Evolutionary conservation across 2,329 filamentous ascomycete species (phyloP), one percentile per base, ranked within the genome.

Genomic region (Thelonectria rubi): DNA sequence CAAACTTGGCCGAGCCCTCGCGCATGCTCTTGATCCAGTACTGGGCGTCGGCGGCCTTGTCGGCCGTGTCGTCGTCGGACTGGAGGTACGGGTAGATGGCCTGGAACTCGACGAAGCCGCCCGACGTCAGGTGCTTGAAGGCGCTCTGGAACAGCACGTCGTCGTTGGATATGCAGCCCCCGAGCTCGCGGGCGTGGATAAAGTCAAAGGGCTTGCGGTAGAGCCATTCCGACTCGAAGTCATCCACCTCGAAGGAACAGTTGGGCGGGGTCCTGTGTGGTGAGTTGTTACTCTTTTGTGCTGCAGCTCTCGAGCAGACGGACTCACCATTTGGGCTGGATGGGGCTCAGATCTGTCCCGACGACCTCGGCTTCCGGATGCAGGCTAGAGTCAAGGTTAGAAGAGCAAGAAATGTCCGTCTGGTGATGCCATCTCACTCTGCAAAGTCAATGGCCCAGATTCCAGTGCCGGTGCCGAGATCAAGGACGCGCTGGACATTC

Each of bases 381-480:
- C 37, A 59, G 51, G 30, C 60, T 63, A n/a, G 4, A 54, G 7
- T 55, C 3, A 2, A 20, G 5, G 24, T 54, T n/a, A 54, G 54
- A 21, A 17, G 9, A 24, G 8, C 11, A 21, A 15, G 43, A 18
- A 20, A 7, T 20, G 18, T 20, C 30, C 11, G 26, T 5, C 8
- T 18, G 26, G 10, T n/a, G n/a, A 15, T 21, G 2, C n/a, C n/a
- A 21, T 43, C 47, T 57, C 24, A 57, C 54, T 62, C 58, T 34
- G 58, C 54, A 43, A 62, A 62, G 30, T 57, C 58, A 54, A 62
- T 57, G 5, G 49, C 54, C 58, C 58, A 62, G 15, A 57, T 62
- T 15, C 58, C 58, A 3, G 54, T 62, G 24, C 54, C 58, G 2
- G 58, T 57, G 26, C 58, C 58, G 18, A 57, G 48, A 17, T 62